Evolutionary conservation across 768 basidiomycete species (phyloP).

Genomic region (Stropharia rugosoannulata): DNA sequence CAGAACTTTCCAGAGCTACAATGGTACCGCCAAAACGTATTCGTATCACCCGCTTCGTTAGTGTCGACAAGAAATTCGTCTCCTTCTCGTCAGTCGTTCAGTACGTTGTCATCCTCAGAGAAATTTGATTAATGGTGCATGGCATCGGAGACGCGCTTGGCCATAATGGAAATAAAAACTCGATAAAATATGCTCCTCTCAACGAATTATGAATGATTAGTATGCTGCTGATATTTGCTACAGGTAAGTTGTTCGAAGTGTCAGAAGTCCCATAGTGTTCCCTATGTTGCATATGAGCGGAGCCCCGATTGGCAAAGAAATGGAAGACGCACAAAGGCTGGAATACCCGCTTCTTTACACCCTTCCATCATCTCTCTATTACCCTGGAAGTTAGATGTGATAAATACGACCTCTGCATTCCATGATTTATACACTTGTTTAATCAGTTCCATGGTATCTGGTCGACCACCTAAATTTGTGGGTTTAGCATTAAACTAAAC

Average conservation of each 20-base stretch:
- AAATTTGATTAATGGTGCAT: not conserved
- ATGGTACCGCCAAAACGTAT: conserved; percentile 79
- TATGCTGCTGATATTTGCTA: not conserved
- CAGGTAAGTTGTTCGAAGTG: not conserved
- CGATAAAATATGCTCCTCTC: too few relatives aligned
- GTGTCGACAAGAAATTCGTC: not conserved
- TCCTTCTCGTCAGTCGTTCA: not conserved
- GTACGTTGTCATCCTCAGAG: not conserved
- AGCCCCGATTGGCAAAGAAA: not conserved
- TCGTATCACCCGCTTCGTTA: conserved; percentile 31
- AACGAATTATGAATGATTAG: not conserved
- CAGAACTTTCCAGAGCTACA: conserved; percentile 55
- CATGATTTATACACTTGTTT: conserved; percentile 73
- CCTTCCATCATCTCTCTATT: conserved; percentile 85
- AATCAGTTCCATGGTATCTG: conserved; percentile 77
- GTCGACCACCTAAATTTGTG: conserved; percentile 53
- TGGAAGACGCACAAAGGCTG: conserved; percentile 50
- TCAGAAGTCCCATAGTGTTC: conserved; percentile 76
- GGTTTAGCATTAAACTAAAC: not conserved
- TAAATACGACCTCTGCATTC: conserved; percentile 82
- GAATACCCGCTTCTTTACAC: conserved; percentile 69
- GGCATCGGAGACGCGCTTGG: too few relatives aligned
- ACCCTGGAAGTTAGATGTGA: conserved; percentile 77
- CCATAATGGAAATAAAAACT: too few relatives aligned
- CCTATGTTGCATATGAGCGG: conserved; percentile 25